These are phyloP conservation scores for Pseudogymnoascus sp. DNA, from an alignment of 2,329 filamentous ascomycete genomes.

Conservation along the genomic window DNA sequence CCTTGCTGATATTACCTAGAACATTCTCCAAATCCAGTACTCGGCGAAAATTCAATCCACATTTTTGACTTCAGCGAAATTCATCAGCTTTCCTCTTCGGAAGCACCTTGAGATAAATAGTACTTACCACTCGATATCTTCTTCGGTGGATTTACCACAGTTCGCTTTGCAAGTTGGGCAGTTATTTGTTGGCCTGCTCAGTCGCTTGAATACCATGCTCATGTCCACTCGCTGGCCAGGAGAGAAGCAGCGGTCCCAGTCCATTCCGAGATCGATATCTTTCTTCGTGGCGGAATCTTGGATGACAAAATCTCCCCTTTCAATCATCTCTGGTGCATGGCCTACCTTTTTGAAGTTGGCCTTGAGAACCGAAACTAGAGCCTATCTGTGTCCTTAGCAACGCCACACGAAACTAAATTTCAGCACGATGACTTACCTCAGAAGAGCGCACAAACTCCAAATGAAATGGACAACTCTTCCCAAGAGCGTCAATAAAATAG, in stretches of 20 bases:
- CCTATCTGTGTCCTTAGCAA: constrained; percentile 6
- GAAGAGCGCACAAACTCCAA: constrained; percentile 9
- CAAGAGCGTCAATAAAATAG: constrained; percentile 10
- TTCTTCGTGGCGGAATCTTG: constrained; percentile 20
- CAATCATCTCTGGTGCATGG: constrained; percentile 18
- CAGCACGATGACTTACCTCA: not conserved
- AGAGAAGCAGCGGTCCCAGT: constrained; percentile 24
- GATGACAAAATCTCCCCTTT: constrained; percentile 24
- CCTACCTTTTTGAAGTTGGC: constrained; percentile 20
- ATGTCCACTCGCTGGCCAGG: constrained; percentile 28
- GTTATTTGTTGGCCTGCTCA: not conserved
- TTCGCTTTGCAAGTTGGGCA: not conserved
- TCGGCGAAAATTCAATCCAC: not conserved
- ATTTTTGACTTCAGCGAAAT: not conserved
- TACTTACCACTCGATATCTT: not conserved
- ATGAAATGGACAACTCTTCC: constrained; percentile 7
- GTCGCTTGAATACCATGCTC: constrained; percentile 25
- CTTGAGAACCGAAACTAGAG: constrained; percentile 24
- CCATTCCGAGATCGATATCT: constrained; percentile 18
- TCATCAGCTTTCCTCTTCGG: not conserved
- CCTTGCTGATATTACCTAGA: not conserved
- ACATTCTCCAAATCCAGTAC: not conserved
- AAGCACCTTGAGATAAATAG: not conserved
- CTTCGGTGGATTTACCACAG: not conserved
- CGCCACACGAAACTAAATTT: not conserved